Conservation (phyloP, 129 eudicot genomes). For the Tagetes erecta region DNA sequence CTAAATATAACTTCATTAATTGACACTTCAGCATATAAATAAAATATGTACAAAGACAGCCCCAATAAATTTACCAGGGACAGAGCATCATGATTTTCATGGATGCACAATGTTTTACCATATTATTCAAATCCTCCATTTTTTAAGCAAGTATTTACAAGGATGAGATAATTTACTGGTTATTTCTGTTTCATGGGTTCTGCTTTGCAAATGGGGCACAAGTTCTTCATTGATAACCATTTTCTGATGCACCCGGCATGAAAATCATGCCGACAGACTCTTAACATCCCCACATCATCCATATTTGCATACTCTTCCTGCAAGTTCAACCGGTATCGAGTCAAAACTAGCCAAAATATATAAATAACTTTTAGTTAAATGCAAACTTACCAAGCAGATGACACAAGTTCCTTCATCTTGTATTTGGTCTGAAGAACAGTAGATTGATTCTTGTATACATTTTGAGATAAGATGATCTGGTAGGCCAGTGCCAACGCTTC, state of each 20-base stretch:
- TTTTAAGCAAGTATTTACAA: conserved; percentile 37
- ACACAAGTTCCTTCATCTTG: conserved; percentile 73
- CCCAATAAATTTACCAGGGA: no score
- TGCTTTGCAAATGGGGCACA: conserved; percentile 77
- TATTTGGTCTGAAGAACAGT: conserved; percentile 59
- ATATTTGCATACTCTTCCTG: conserved; percentile 75
- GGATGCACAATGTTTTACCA: conserved; percentile 32
- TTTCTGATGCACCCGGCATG: conserved; percentile 64
- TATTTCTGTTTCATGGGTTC: conserved; percentile 48
- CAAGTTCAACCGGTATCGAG: conserved; percentile 5
- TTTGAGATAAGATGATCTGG: conserved; percentile 55
- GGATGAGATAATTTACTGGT: conserved; percentile 13
- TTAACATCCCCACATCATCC: conserved; percentile 73
- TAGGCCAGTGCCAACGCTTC: conserved; percentile 68
- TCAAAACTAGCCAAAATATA: conserved; percentile 2
- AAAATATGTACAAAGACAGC: no score
- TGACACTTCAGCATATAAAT: no score
- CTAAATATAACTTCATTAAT: no score
- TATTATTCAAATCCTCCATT: conserved; percentile 26
- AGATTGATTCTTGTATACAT: conserved; percentile 59
- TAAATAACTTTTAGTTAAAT: neutral
- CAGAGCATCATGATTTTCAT: conserved; percentile 39
- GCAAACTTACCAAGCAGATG: conserved; percentile 69
- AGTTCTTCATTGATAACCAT: conserved; percentile 73
- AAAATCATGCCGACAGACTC: conserved; percentile 67